Percentiles rank a stretch among this genome's conserved stretches.
Conservation (phyloP, 192 early-diverging fungal species). For the Mortierella antarctica region DNA sequence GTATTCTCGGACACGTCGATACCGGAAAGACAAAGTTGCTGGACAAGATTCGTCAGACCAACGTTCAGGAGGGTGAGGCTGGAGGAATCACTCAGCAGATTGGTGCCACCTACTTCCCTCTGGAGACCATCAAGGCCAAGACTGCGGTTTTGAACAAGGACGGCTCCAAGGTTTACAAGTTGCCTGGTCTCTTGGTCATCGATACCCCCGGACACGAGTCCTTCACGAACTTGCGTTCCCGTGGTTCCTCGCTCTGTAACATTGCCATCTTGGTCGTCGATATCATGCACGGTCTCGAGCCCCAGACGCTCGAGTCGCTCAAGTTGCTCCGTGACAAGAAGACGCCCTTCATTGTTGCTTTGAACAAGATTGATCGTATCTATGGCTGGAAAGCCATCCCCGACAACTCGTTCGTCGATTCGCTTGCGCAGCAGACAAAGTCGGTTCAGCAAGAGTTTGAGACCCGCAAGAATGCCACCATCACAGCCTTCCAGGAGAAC, state of each 20-base stretch:
- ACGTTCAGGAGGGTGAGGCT: constrained; percentile 99
- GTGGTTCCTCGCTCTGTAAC: constrained; percentile 98
- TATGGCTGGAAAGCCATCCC: constrained; percentile 91
- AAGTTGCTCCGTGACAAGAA: constrained; percentile 90
- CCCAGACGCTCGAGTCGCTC: constrained; percentile 97
- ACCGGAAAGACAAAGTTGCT: constrained; percentile 94
- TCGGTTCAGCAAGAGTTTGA: constrained; percentile 88
- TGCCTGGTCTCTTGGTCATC: constrained; percentile 95
- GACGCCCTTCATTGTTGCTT: constrained; percentile 97
- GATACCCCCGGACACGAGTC: constrained; percentile 99
- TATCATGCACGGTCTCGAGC: constrained; percentile 99
- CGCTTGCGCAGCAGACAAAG: constrained; percentile 78
- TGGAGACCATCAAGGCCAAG: constrained; percentile 92
- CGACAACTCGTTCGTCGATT: constrained; percentile 83
- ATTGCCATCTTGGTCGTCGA: constrained; percentile 99
- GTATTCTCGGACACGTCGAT: constrained; percentile 99
- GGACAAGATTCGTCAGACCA: constrained; percentile 99
- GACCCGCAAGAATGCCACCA: constrained; percentile 78
- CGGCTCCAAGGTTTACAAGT: constrained; percentile 68
- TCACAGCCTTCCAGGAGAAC: constrained; percentile 94
- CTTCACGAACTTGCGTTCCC: constrained; percentile 94
- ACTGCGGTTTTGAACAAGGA: constrained; percentile 81
- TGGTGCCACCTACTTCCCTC: constrained; percentile 99
- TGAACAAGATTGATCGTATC: constrained; percentile 99
- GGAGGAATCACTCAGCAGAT: constrained; percentile 99